Conservation (phyloP, 176 grass and related monocot species). For the Paspalum notatum region DNA sequence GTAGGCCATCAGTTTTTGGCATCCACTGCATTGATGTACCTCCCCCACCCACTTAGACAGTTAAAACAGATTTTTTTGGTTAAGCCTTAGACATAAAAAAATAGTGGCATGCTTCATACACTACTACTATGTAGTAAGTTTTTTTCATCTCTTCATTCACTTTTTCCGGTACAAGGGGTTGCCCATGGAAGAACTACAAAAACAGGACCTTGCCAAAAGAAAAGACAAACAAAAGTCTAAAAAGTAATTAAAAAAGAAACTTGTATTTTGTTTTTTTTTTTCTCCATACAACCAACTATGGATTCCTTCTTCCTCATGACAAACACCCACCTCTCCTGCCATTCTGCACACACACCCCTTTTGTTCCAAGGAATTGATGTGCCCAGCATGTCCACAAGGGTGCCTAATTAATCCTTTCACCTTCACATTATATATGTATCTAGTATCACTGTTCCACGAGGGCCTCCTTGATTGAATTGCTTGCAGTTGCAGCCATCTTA, state of each 20-base stretch:
- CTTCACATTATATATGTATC: background rate
- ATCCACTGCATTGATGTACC: too few relatives aligned
- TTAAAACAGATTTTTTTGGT: too few relatives aligned
- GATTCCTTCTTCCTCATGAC: background rate
- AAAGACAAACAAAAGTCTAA: background rate
- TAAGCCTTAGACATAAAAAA: background rate
- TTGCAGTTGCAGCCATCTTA: background rate
- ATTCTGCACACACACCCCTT: background rate
- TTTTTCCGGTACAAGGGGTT: background rate
- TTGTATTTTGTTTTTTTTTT: background rate
- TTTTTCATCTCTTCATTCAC: background rate
- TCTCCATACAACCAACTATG: background rate
- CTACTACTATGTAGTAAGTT: background rate
- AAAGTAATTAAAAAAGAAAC: background rate
- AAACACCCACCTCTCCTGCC: constrained; percentile 12
- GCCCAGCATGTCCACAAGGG: background rate
- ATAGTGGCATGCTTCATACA: background rate
- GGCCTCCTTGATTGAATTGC: background rate
- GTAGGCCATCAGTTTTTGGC: too few relatives aligned
- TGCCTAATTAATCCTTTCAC: background rate
- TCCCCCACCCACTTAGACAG: too few relatives aligned
- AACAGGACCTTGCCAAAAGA: background rate
- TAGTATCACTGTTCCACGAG: background rate
- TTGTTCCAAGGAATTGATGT: background rate
- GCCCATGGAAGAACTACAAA: background rate